Percentiles rank a stretch among this genome's conserved stretches.
phyloP scores from a whole-genome alignment of 169 alveolate genomes.

The Eimeria maxima region DNA sequence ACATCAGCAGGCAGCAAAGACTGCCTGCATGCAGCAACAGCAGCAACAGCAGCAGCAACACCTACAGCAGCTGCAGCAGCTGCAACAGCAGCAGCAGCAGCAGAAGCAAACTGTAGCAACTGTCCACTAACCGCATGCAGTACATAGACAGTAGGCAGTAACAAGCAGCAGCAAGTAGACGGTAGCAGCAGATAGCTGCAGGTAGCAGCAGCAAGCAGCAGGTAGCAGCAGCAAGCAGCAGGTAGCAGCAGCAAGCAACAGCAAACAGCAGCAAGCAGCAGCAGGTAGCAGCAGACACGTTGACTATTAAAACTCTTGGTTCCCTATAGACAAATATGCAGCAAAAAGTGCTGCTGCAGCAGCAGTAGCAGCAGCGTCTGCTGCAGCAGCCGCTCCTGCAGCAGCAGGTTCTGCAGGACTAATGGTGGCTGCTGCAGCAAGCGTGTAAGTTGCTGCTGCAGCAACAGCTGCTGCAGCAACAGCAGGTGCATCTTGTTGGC shows the following conservation, averaged over 20 bases:
- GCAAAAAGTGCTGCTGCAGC: neutral
- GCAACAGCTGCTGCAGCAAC: too few relatives aligned
- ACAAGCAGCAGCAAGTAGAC: neutral
- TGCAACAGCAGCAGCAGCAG: too few relatives aligned
- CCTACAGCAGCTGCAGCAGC: too few relatives aligned
- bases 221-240: constrained; percentile 48
- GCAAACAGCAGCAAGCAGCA: constrained; percentile 13
- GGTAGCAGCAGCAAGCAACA: constrained; percentile 47
- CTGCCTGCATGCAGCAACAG: neutral
- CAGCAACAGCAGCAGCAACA: neutral
- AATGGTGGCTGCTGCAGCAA: too few relatives aligned
- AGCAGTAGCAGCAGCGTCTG: neutral
- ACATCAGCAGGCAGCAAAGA: neutral
- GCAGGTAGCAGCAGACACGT: neutral
- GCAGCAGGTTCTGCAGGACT: too few relatives aligned
- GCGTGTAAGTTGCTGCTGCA: neutral
- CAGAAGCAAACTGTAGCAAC: neutral
- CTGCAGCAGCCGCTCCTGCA: neutral
- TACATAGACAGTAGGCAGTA: too few relatives aligned
- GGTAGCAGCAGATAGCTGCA: neutral
- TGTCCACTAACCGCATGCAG: too few relatives aligned
- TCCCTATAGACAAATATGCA: neutral
- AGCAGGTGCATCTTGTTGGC: too few relatives aligned
- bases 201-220: constrained; percentile 30
- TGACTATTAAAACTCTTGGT: neutral